Evolutionary conservation across 1,284 basidiomycete species (phyloP).

Genomic region (Cryptococcus hybrid): DNA sequence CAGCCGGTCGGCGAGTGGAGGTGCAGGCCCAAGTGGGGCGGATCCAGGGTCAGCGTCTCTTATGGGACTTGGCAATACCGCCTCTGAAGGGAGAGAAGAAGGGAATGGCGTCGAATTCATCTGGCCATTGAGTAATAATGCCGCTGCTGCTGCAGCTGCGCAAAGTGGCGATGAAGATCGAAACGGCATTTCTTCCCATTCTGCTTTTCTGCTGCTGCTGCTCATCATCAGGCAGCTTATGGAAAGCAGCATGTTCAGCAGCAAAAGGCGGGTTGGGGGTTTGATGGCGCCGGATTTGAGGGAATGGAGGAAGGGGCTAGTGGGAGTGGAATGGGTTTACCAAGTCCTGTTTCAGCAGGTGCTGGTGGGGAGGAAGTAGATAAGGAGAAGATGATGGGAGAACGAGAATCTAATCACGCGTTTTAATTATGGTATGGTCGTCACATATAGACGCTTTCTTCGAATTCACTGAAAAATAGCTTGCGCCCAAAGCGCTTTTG

Average conservation of each 20-base stretch:
- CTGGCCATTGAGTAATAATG: background rate
- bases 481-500: no score
- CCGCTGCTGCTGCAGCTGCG: background rate
- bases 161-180: background rate
- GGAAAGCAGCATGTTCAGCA: background rate
- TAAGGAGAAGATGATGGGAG: background rate
- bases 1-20: background rate
- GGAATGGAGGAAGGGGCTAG: background rate
- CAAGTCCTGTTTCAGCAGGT: conserved; percentile 12
- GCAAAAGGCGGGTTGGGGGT: background rate
- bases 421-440: no score
- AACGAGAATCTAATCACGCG: no score
- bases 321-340: conserved; percentile 6
- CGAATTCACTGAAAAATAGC: no score
- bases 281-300: background rate
- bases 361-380: conserved; percentile 2
- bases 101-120: background rate
- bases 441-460: no score
- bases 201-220: background rate
- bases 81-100: background rate
- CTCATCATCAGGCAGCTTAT: background rate
- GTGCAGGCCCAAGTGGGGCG: background rate
- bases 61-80: background rate
- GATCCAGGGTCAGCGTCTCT: background rate
- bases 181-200: background rate